Evolutionary conservation across 164 flowering plant genomes (phyloP).

Genomic region (Paratinospora sagittata): DNA sequence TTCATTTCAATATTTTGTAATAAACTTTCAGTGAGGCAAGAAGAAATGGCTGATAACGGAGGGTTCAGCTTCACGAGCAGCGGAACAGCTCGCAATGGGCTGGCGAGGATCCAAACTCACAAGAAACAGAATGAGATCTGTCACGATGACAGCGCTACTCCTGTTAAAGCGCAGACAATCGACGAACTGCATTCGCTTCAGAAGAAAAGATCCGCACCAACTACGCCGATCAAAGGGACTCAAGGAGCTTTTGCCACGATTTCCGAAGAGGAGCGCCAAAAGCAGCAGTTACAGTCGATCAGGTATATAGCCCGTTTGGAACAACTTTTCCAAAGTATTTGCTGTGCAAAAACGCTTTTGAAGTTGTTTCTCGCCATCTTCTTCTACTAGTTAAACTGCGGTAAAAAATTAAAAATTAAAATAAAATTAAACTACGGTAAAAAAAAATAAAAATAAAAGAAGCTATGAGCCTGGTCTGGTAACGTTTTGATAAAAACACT

Average conservation of each 20-base stretch:
- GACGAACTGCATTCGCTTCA: constrained; percentile 82
- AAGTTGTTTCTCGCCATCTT: too few relatives aligned
- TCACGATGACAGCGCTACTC: constrained; percentile 52
- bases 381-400: too few relatives aligned
- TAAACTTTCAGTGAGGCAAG: not conserved
- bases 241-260: constrained; percentile 30
- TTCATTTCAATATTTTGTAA: too few relatives aligned
- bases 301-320: too few relatives aligned
- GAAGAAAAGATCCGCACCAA: constrained; percentile 74
- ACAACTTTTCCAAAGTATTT: too few relatives aligned
- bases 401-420: too few relatives aligned
- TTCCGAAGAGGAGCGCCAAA: constrained; percentile 74
- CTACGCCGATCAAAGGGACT: constrained; percentile 51
- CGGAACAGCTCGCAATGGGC: constrained; percentile 28
- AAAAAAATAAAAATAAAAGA: too few relatives aligned
- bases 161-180: constrained; percentile 71
- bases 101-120: constrained; percentile 36
- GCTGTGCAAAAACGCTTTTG: too few relatives aligned
- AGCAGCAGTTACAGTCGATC: constrained; percentile 90
- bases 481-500: too few relatives aligned
- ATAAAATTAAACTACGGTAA: too few relatives aligned
- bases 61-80: constrained; percentile 25
- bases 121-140: constrained; percentile 41
- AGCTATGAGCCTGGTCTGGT: too few relatives aligned
- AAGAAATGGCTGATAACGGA: constrained; percentile 36